These are phyloP conservation scores for Saccharomyces pastorianus DNA, from an alignment of 1,139 yeast genomes.

Conservation along the genomic window DNA sequence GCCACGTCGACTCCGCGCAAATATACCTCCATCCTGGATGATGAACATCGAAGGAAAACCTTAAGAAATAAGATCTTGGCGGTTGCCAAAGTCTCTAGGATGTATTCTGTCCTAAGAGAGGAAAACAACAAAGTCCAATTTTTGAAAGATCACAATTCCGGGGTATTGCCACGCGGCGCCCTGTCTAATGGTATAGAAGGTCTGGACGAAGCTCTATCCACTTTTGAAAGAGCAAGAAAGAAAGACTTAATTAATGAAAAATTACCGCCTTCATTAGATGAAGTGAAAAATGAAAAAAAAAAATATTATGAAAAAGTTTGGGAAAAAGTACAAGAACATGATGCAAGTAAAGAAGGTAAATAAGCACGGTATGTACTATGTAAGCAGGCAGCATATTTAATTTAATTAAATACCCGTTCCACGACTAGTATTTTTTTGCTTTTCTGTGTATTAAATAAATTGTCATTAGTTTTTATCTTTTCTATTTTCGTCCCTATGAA, in stretches of 20 bases:
- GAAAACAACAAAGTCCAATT: conserved; percentile 85
- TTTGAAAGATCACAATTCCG: conserved; percentile 61
- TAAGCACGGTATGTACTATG: not conserved
- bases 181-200: conserved; percentile 79
- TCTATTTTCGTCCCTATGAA: not conserved
- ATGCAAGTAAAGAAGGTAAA: not conserved
- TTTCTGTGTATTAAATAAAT: too few species aligned
- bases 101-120: conserved; percentile 84
- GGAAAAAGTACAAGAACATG: conserved; percentile 2
- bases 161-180: conserved; percentile 80
- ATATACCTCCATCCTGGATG: conserved; percentile 22
- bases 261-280: conserved; percentile 74
- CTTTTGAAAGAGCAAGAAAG: conserved; percentile 77
- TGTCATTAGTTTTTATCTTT: not conserved
- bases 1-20: not conserved
- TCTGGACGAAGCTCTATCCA: conserved; percentile 55
- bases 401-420: too few species aligned
- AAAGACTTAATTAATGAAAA: conserved; percentile 84
- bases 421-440: too few species aligned
- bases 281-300: conserved; percentile 41
- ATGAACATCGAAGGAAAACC: conserved; percentile 39
- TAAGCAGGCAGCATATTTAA: not conserved
- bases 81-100: conserved; percentile 86
- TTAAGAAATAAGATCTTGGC: conserved; percentile 86
- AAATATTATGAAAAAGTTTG: conserved; percentile 34